Conservation (phyloP, 192 early-diverging fungal genomes). For the Coemansia sp. region DNA sequence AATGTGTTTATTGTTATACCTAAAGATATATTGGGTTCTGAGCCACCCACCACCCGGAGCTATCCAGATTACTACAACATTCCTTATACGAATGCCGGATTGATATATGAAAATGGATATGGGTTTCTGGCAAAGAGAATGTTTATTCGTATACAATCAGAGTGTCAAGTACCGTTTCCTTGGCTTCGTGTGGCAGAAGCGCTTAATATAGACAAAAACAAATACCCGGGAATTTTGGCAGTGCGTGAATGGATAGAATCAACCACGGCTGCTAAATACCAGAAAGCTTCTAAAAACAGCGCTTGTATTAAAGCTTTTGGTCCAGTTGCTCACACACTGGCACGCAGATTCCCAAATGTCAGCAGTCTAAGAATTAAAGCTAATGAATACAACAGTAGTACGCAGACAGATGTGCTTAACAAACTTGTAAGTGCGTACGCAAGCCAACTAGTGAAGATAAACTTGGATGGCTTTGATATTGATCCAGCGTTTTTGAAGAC, state of each 20-base stretch:
- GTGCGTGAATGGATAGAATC: not conserved
- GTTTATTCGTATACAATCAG: not conserved
- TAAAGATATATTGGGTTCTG: not conserved
- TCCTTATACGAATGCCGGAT: no score
- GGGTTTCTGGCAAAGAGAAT: no score
- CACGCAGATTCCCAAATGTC: not conserved
- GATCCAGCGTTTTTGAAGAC: no score
- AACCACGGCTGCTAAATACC: not conserved
- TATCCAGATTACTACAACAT: not conserved
- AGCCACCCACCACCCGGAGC: no score
- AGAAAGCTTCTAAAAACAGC: not conserved
- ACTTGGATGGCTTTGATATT: no score
- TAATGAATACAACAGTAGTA: not conserved
- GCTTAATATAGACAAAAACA: not conserved
- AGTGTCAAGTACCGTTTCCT: not conserved
- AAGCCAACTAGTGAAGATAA: not conserved
- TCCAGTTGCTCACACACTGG: not conserved
- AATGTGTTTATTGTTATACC: not conserved
- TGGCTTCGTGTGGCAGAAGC: not conserved
- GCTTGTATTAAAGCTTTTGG: not conserved
- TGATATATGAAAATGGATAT: no score
- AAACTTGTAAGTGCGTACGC: not conserved
- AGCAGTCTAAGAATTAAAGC: not conserved
- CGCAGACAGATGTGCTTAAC: not conserved
- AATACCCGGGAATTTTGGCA: not conserved